These are phyloP conservation scores for Phylloporus sp. DNA, from an alignment of 768 basidiomycete genomes.

Conservation along the genomic window DNA sequence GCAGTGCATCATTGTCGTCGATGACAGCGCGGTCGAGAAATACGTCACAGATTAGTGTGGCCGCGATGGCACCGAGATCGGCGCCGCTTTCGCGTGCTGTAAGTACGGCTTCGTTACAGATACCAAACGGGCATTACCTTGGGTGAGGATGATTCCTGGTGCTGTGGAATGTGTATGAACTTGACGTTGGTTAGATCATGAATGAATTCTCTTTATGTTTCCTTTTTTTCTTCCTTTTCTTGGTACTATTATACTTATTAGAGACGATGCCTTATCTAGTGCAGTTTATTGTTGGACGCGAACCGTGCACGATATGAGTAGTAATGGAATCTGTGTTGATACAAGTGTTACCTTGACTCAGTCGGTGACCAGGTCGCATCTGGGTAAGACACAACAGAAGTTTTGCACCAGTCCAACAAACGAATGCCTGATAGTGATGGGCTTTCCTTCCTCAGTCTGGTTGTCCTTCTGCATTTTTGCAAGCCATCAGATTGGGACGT, in stretches of 20 bases:
- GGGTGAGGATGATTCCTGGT: not conserved
- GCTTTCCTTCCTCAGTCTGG: too few species aligned
- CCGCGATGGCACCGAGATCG: conserved; percentile 48
- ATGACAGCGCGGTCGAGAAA: conserved; percentile 57
- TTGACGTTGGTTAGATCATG: not conserved
- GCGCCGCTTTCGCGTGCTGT: conserved; percentile 34
- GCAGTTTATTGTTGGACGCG: not conserved
- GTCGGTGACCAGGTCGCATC: too few species aligned
- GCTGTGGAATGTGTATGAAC: not conserved
- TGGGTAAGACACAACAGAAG: too few species aligned
- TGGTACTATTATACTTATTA: not conserved
- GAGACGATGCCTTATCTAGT: not conserved
- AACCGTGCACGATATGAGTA: not conserved
- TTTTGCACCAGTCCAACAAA: too few species aligned
- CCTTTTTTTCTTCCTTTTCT: not conserved
- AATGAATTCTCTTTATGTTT: not conserved
- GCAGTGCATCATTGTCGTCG: conserved; percentile 41
- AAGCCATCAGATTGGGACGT: too few species aligned
- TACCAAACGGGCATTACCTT: conserved; percentile 11
- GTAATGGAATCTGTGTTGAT: not conserved
- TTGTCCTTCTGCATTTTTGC: too few species aligned
- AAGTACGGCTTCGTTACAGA: conserved; percentile 19
- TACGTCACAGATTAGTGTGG: conserved; percentile 60
- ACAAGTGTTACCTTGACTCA: too few species aligned
- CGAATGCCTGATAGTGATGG: too few species aligned